Conservation (phyloP, 1,139 yeast species). For the Kazachstania sp. region DNA sequence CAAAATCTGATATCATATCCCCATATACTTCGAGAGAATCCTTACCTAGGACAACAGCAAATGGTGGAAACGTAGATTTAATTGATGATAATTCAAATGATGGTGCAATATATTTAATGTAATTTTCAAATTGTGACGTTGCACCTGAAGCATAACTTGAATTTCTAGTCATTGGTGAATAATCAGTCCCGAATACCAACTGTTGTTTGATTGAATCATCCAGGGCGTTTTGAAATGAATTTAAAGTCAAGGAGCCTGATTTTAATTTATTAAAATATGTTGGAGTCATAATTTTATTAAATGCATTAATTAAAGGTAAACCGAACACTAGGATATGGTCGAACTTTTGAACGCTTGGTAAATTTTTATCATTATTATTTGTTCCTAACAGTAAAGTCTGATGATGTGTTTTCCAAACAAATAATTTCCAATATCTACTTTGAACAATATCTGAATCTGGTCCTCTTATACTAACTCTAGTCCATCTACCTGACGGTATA, state of each 20-base stretch:
- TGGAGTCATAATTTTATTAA: constrained; percentile 19
- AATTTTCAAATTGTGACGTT: constrained; percentile 46
- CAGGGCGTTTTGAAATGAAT: not conserved
- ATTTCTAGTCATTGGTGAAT: constrained; percentile 4
- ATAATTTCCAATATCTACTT: constrained; percentile 59
- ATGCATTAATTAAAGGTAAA: constrained; percentile 56
- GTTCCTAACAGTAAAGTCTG: constrained; percentile 51
- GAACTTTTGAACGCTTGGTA: constrained; percentile 53
- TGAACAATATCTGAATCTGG: constrained; percentile 42
- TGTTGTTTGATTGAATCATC: constrained; percentile 2
- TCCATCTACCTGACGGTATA: constrained; percentile 61
- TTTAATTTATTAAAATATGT: not conserved
- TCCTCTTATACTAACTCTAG: constrained; percentile 50
- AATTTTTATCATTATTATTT: constrained; percentile 38
- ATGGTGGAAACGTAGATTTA: constrained; percentile 61
- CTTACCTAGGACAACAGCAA: constrained; percentile 68
- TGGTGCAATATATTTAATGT: constrained; percentile 72
- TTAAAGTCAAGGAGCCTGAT: not conserved
- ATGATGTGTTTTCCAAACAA: constrained; percentile 71
- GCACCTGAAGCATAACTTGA: constrained; percentile 13
- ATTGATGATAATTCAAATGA: constrained; percentile 56
- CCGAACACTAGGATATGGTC: constrained; percentile 49
- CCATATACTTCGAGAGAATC: constrained; percentile 64
- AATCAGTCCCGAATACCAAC: constrained; percentile 3
- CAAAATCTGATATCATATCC: constrained; percentile 57